Base-by-base conservation (phyloP, 305 asterid species). In the Nicotiana rustica region DNA sequence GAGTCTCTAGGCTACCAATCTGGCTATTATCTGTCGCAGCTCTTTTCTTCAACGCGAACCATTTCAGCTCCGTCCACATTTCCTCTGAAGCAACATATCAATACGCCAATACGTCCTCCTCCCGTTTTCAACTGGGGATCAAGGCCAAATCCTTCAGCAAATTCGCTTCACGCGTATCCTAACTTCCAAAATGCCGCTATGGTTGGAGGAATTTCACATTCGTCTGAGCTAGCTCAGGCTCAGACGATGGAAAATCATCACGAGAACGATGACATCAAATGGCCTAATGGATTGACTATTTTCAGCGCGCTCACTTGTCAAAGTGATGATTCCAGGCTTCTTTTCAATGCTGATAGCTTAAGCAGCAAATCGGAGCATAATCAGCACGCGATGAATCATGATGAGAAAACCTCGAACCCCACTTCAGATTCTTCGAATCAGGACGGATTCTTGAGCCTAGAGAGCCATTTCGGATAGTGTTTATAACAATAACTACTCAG, bases 1-100 rank as follows among this genome's bases (percentile, higher is more conserved):
- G 98, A 97, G 82, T 95, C 99, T 62, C 87, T 94, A 31, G 99
- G 97, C 33, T 93, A 97, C 49, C 99, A 97, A 82, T 97, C 98
- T 12, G 98, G 99, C 41, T 93, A 89, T 86, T 97, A 97, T 82
- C 89, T 95, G 69, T 97, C 99, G 82, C 99, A 97, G 85, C 88
- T 97, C 29, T 97, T 97, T 68, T 92, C 99, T 1, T 93, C 99
- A 2, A 93, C 91, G 1, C 86, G 98, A 21, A 90, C 84, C 55
- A 82, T 90, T 78, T 82, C 98, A 0, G 80, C 98, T 14, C 88
- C 95, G 0, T 69, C 93, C 65, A 60, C 90, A 3, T 83, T 87
- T 64, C 96, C 97, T 21, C 82, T 93, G 44, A 91, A 90, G 90
- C 98, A 91, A 61, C 89, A 38, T 9, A 6, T 38, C 95, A 0